Evolutionary conservation across 148 eudicot genomes (phyloP).

Genomic region (Chenopodium album): DNA sequence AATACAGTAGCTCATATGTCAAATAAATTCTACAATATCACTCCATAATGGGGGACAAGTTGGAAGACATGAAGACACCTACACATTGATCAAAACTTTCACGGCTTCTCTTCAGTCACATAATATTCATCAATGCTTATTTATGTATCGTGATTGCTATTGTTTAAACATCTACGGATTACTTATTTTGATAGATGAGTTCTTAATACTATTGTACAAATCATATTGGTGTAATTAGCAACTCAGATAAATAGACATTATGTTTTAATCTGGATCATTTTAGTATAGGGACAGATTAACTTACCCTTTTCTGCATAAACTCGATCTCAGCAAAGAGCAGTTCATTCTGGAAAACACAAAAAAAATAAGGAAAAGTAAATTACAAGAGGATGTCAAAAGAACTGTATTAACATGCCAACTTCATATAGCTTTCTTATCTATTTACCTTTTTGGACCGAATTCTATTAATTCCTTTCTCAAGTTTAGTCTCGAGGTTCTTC

Average conservation of each 20-base stretch:
- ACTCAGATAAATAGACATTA: not conserved
- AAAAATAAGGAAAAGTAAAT: not conserved
- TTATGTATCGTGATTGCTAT: not conserved
- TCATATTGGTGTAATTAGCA: not conserved
- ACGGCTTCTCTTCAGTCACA: not conserved
- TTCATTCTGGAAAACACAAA: slow-evolving; percentile 61
- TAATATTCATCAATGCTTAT: too few relatives aligned
- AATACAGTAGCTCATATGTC: too few relatives aligned
- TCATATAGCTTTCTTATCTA: not conserved
- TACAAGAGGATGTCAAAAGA: not conserved
- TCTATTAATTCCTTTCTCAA: slow-evolving; percentile 69
- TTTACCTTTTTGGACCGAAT: slow-evolving; percentile 85
- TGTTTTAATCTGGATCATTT: too few relatives aligned
- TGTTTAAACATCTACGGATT: too few relatives aligned
- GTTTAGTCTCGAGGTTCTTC: slow-evolving; percentile 56
- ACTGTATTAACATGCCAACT: not conserved
- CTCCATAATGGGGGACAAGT: too few relatives aligned
- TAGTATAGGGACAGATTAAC: not conserved
- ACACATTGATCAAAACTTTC: too few relatives aligned
- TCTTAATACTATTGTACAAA: not conserved
- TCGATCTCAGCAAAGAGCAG: slow-evolving; percentile 88
- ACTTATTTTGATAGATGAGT: not conserved
- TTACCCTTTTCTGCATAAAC: slow-evolving; percentile 92
- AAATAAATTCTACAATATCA: too few relatives aligned
- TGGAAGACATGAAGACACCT: too few relatives aligned